These are phyloP conservation scores for Microglena sp. DNA, from an alignment of 139 green algal genomes.

Conservation along the genomic window DNA sequence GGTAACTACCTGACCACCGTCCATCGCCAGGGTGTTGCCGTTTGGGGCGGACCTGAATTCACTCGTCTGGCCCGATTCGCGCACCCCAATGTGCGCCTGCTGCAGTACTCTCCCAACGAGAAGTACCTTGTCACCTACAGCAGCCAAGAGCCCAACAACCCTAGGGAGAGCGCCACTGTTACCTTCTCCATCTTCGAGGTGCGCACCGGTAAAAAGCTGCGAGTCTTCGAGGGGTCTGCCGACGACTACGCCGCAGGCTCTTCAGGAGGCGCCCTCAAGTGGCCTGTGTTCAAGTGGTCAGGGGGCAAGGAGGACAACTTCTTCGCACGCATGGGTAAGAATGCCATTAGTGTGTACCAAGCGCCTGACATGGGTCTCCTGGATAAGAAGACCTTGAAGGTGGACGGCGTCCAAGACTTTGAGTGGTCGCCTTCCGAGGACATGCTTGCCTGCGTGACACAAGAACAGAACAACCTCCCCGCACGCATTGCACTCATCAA, in stretches of 20 bases:
- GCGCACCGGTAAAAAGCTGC: slow-evolving; percentile 51
- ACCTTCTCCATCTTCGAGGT: slow-evolving; percentile 73
- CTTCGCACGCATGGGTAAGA: slow-evolving; percentile 76
- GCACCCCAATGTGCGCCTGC: slow-evolving; percentile 48
- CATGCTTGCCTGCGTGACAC: slow-evolving; percentile 78
- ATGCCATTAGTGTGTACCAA: slow-evolving; percentile 77
- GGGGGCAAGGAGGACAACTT: slow-evolving; percentile 67
- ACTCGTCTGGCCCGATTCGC: slow-evolving; percentile 53
- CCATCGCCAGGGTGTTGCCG: slow-evolving; percentile 75
- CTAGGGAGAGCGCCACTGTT: slow-evolving; percentile 30
- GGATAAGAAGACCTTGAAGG: slow-evolving; percentile 88
- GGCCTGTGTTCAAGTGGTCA: slow-evolving; percentile 91
- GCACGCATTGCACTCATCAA: slow-evolving; percentile 67
- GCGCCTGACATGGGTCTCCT: slow-evolving; percentile 74
- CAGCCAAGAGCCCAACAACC: slow-evolving; percentile 50
- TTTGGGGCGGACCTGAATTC: slow-evolving; percentile 84
- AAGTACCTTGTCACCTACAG: slow-evolving; percentile 77
- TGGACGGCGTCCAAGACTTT: slow-evolving; percentile 86
- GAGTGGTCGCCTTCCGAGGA: slow-evolving; percentile 79
- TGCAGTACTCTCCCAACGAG: slow-evolving; percentile 86
- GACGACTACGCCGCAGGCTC: slow-evolving; percentile 11
- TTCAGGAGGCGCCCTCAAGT: slow-evolving; percentile 51
- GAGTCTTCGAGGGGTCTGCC: slow-evolving; percentile 37
- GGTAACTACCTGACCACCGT: slow-evolving; percentile 78
- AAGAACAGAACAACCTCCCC: slow-evolving; percentile 77